Evolutionary conservation across 345 rosid genomes (phyloP).

Genomic region (Eucalyptus regnans): DNA sequence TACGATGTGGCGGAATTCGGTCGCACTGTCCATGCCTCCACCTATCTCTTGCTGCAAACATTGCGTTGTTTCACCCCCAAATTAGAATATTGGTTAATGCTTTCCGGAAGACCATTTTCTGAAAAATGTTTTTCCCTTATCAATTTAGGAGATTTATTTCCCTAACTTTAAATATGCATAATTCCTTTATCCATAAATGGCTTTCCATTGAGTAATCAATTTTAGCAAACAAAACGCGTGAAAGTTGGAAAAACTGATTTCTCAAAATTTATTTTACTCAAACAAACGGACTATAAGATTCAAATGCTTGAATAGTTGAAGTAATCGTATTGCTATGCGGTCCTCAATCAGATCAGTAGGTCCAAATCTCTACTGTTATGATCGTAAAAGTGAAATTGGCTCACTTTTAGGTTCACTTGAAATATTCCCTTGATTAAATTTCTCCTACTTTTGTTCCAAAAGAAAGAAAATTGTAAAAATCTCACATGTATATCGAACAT

Average conservation of each 20-base stretch:
- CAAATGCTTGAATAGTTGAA: background rate
- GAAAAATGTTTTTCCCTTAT: background rate
- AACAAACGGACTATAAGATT: background rate
- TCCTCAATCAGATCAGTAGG: background rate
- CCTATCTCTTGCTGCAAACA: background rate
- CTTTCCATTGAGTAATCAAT: background rate
- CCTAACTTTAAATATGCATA: background rate
- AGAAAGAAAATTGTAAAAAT: background rate
- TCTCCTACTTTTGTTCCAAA: background rate
- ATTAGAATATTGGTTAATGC: background rate
- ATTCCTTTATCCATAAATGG: background rate
- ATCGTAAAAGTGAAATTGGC: background rate
- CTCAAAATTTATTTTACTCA: background rate
- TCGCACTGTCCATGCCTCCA: background rate
- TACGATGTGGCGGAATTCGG: background rate
- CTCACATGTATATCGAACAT: background rate
- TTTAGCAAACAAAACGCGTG: background rate
- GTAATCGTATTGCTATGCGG: background rate
- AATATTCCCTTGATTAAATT: background rate
- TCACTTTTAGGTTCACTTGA: background rate
- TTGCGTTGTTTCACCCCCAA: background rate
- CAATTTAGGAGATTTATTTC: background rate
- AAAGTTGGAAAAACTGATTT: background rate
- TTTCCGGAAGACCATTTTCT: background rate
- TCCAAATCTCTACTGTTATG: background rate